A percentile compares a stretch with the other conserved stretches of the same genome.
These are phyloP conservation scores for Sphaerulina populicola DNA, from an alignment of 2,329 filamentous ascomycete genomes.

Conservation along the genomic window DNA sequence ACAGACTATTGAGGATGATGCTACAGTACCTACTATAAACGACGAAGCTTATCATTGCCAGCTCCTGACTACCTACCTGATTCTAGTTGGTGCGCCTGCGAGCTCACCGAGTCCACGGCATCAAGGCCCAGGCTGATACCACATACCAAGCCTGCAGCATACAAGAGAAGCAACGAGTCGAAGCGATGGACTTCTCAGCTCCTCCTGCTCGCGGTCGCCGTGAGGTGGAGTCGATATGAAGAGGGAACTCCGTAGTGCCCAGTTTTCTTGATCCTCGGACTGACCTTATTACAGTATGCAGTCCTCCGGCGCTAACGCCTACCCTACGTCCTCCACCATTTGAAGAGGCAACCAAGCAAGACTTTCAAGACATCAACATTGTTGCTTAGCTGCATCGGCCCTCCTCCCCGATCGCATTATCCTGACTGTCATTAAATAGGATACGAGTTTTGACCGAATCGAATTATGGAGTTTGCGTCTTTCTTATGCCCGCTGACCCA, in stretches of 20 bases:
- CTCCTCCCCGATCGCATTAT: not conserved
- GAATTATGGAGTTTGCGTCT: not conserved
- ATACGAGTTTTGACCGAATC: not conserved
- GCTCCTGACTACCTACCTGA: not conserved
- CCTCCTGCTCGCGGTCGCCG: not conserved
- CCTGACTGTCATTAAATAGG: not conserved
- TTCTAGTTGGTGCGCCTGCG: not conserved
- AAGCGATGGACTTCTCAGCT: constrained; percentile 4
- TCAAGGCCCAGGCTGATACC: not conserved
- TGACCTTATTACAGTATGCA: constrained; percentile 1
- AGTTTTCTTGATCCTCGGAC: constrained; percentile 8
- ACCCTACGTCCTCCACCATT: not conserved
- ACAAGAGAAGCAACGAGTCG: constrained; percentile 6
- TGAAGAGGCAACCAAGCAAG: not conserved
- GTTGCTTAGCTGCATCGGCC: not conserved
- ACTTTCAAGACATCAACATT: not conserved
- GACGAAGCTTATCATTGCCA: not conserved
- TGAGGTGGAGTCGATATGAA: not conserved
- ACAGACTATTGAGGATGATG: not conserved
- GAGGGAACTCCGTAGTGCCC: constrained; percentile 4
- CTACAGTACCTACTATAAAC: not conserved
- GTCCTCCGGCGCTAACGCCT: not conserved
- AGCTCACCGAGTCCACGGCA: constrained; percentile 5
- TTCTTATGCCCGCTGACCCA: not conserved
- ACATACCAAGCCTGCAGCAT: not conserved